Base-by-base conservation (phyloP, 768 basidiomycete species). In the Kwoniella botswanensis region DNA sequence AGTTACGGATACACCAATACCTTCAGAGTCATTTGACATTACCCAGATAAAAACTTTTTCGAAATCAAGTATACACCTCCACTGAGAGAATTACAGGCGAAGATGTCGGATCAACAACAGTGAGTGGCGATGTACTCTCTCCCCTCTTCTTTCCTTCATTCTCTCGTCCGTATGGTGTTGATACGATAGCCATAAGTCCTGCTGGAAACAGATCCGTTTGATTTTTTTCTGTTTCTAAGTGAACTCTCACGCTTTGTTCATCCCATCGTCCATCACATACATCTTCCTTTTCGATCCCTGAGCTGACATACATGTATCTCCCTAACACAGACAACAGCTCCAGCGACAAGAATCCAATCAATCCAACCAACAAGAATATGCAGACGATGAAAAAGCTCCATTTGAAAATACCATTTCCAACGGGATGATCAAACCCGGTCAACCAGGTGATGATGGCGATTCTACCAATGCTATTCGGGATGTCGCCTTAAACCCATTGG, bases 401-500 rank as follows among this genome's bases (percentile, higher is more conserved):
- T 64, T 54, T 7, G 53, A 54, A 35, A 55, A 66, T n/a, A 66
- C 55, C 41, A 59, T 46, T 18, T 57, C 54, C 21, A 59, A 66
- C 42, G 43, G 43, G 46, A 55, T 66, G 43, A 54, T 66, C 22
- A 54, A 54, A 22, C 65, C 65, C 4, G 65, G 65, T 56, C 42
- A 57, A 66, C 65, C 54, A 41, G 57, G 57, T n/a, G 57, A 59
- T n/a, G 57, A 59, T n/a, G 29, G 29, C 15, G 57, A 59, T 41
- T 29, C 57, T 3, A 29, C 57, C 54, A 55, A 66, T 43, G 55
- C 43, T 17, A 43, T 66, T 15, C 29, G 55, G 11, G 65, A 66
- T 43, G 65, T 66, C 9, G 65, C 65, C 17, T 22, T 66, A n/a
- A 66, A 66, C 56, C 65, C 65, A 12, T 46, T 66, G 24, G 65